Conservation (phyloP, 2,329 filamentous ascomycete genomes). For the Mariannaea sp. region DNA sequence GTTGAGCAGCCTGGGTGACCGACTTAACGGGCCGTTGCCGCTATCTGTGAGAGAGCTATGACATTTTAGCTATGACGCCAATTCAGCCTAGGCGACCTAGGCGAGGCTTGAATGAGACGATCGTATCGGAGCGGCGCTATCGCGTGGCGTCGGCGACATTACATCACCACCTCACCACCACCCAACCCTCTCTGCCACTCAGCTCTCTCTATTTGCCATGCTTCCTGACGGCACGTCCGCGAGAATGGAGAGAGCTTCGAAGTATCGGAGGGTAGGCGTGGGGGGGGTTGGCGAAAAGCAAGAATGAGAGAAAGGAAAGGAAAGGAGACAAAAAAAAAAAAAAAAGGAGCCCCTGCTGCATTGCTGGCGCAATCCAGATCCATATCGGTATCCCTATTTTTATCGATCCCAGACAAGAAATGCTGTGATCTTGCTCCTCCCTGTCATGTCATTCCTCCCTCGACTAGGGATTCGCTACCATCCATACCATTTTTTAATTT, state of each 20-base stretch:
- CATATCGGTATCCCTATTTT: constrained; percentile 1
- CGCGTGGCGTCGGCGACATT: constrained; percentile 30
- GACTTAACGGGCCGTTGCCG: constrained; percentile 12
- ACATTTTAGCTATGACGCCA: not conserved
- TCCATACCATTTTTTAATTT: constrained; percentile 11
- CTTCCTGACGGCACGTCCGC: constrained; percentile 1
- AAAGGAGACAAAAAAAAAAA: too few species aligned
- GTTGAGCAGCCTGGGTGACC: constrained; percentile 2
- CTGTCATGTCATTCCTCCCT: constrained; percentile 13
- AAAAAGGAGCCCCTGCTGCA: not conserved
- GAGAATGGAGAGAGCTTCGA: not conserved
- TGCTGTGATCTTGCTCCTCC: constrained; percentile 16
- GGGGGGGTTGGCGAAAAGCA: too few species aligned
- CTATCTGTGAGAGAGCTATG: constrained; percentile 9
- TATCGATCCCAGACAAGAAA: constrained; percentile 8
- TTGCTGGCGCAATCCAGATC: constrained; percentile 16
- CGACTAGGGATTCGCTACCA: constrained; percentile 15
- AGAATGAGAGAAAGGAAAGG: too few species aligned
- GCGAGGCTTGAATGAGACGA: constrained; percentile 37
- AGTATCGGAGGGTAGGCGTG: not conserved
- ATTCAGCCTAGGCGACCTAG: constrained; percentile 10
- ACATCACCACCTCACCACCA: constrained; percentile 29
- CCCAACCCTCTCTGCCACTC: not conserved
- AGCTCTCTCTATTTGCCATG: constrained; percentile 8
- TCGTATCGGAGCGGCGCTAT: constrained; percentile 31